Evolutionary conservation across 2,329 filamentous ascomycete genomes (phyloP).

Genomic region (Penicillium sp.): DNA sequence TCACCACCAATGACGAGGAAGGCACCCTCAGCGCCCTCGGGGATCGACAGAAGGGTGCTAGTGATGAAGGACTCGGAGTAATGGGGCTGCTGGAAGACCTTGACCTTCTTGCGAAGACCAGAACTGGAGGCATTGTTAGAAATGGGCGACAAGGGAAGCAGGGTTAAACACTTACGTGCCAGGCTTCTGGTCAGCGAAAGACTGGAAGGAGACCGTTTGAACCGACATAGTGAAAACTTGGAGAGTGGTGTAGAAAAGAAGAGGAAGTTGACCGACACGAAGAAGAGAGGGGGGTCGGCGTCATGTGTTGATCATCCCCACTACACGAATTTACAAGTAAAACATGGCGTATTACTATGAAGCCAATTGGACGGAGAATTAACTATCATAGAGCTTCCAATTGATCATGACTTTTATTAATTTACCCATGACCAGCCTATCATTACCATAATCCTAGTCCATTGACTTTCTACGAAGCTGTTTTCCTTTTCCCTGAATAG

Average conservation of each 20-base stretch:
- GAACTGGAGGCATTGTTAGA: conserved; percentile 60
- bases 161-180: conserved; percentile 75
- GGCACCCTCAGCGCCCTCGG: conserved; percentile 82
- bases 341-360: neutral
- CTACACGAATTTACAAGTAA: neutral
- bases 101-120: conserved; percentile 98
- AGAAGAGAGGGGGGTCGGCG: conserved; percentile 17
- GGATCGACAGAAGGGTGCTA: conserved; percentile 93
- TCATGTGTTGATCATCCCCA: conserved; percentile 28
- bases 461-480: neutral
- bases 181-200: conserved; percentile 96
- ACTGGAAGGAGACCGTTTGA: conserved; percentile 77
- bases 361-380: neutral
- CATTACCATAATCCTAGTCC: neutral
- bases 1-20: conserved; percentile 97
- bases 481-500: neutral
- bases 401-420: neutral
- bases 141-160: conserved; percentile 1
- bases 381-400: neutral
- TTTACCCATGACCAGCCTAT: too few species aligned
- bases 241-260: conserved; percentile 3
- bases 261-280: conserved; percentile 27
- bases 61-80: conserved; percentile 96
- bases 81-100: conserved; percentile 90
- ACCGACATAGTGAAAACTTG: conserved; percentile 61